Conservation (phyloP, 2,329 filamentous ascomycete genomes). For the Alternaria consortialis region DNA sequence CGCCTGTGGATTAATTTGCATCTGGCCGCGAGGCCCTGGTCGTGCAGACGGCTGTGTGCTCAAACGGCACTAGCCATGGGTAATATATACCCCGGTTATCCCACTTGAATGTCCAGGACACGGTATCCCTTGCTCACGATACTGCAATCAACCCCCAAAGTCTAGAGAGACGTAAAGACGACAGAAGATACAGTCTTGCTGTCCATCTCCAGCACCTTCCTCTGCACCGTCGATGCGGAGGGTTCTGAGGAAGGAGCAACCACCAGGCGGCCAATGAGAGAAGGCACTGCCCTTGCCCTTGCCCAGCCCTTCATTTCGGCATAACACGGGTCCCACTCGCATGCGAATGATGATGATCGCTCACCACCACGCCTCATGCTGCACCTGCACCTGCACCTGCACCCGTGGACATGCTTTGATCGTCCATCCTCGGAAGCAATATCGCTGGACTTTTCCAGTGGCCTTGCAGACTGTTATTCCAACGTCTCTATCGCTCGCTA, state of each 20-base stretch:
- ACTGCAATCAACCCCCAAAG: not conserved
- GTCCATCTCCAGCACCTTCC: not conserved
- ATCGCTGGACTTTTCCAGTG: slow-evolving; percentile 7
- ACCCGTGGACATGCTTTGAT: slow-evolving; percentile 21
- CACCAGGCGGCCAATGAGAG: slow-evolving; percentile 26
- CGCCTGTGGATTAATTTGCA: slow-evolving; percentile 29
- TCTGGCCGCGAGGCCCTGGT: slow-evolving; percentile 20
- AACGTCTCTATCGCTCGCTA: slow-evolving; percentile 4
- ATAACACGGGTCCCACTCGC: slow-evolving; percentile 20
- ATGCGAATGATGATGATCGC: slow-evolving; percentile 13
- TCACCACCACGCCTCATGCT: slow-evolving; percentile 16
- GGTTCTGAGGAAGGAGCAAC: not conserved
- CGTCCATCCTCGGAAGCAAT: slow-evolving; percentile 19
- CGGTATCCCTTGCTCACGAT: slow-evolving; percentile 1
- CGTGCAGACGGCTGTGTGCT: slow-evolving; percentile 29
- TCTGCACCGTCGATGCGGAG: not conserved
- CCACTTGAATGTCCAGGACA: not conserved
- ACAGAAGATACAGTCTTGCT: not conserved
- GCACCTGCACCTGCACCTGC: slow-evolving; percentile 5
- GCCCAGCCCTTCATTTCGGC: slow-evolving; percentile 27
- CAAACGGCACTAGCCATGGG: slow-evolving; percentile 32
- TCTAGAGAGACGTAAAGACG: not conserved
- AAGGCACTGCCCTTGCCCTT: slow-evolving; percentile 24
- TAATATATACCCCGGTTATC: slow-evolving; percentile 3
- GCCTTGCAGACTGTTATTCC: not conserved